Percentiles rank a stretch among this genome's conserved stretches.
phyloP scores from a whole-genome alignment of 2,329 filamentous ascomycete species.

The Rutstroemia sp. region DNA sequence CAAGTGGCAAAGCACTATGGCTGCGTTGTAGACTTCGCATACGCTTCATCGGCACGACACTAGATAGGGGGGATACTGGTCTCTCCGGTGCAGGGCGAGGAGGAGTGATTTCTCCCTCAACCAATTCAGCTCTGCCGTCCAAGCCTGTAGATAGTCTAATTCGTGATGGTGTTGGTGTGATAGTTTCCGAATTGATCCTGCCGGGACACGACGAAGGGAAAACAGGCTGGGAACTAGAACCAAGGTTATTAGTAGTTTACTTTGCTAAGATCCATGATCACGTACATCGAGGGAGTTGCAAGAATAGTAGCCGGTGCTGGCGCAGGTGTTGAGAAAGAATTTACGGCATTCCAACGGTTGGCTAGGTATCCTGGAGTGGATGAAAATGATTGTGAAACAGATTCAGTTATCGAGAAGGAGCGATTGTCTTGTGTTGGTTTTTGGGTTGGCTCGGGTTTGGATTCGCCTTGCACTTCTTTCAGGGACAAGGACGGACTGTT shows the following conservation, averaged over 20 bases:
- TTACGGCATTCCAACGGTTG: slow-evolving; percentile 47
- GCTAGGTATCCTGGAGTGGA: slow-evolving; percentile 32
- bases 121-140: slow-evolving; percentile 84
- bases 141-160: slow-evolving; percentile 77
- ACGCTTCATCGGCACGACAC: slow-evolving; percentile 29
- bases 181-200: slow-evolving; percentile 17
- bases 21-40: slow-evolving; percentile 57
- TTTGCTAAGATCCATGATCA: background rate
- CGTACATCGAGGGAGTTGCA: slow-evolving; percentile 39
- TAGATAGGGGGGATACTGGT: slow-evolving; percentile 39
- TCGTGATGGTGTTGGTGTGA: slow-evolving; percentile 20
- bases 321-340: slow-evolving; percentile 44
- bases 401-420: slow-evolving; percentile 15
- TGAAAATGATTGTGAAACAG: slow-evolving; percentile 23
- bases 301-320: slow-evolving; percentile 28
- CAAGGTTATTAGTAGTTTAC: slow-evolving; percentile 3
- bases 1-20: slow-evolving; percentile 56
- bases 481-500: background rate
- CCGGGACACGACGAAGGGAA: slow-evolving; percentile 27
- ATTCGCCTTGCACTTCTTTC: background rate
- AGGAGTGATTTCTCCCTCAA: slow-evolving; percentile 60
- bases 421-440: slow-evolving; percentile 9
- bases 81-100: slow-evolving; percentile 47
- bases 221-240: slow-evolving; percentile 16
- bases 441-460: background rate